These are phyloP conservation scores for Plasmodium relictum DNA, from an alignment of 169 alveolate genomes.

Conservation along the genomic window DNA sequence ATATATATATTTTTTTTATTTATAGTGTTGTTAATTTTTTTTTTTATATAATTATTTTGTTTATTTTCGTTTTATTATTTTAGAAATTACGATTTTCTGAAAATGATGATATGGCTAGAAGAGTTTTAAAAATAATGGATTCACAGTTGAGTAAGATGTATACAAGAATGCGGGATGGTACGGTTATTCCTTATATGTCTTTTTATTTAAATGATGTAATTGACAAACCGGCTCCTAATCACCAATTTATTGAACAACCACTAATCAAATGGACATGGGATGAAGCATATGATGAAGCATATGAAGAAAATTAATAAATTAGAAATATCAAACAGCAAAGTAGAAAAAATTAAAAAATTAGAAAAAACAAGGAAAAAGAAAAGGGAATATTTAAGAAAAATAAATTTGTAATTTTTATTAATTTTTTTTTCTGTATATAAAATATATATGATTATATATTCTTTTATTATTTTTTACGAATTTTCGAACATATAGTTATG, in stretches of 20 bases:
- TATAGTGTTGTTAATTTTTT: not conserved
- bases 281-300: conserved; percentile 94
- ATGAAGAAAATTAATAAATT: conserved; percentile 80
- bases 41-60: not conserved
- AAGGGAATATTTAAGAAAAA: too few species aligned
- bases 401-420: too few species aligned
- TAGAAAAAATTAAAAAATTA: not conserved
- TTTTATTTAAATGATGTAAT: conserved; percentile 88
- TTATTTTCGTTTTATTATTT: not conserved
- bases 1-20: not conserved
- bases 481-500: too few species aligned
- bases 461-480: too few species aligned
- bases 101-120: conserved; percentile 92
- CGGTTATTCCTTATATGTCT: conserved; percentile 91
- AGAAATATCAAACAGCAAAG: too few species aligned
- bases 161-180: conserved; percentile 93
- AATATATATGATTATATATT: too few species aligned
- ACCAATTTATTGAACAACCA: conserved; percentile 90
- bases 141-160: conserved; percentile 92
- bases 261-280: conserved; percentile 96
- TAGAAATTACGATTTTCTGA: conserved; percentile 88
- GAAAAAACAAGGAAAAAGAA: too few species aligned
- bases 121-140: conserved; percentile 93
- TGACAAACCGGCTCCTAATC: conserved; percentile 91
- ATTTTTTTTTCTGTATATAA: too few species aligned